These are phyloP conservation scores for Diplodia scrobiculata DNA, from an alignment of 2,329 filamentous ascomycete species.

Conservation along the genomic window DNA sequence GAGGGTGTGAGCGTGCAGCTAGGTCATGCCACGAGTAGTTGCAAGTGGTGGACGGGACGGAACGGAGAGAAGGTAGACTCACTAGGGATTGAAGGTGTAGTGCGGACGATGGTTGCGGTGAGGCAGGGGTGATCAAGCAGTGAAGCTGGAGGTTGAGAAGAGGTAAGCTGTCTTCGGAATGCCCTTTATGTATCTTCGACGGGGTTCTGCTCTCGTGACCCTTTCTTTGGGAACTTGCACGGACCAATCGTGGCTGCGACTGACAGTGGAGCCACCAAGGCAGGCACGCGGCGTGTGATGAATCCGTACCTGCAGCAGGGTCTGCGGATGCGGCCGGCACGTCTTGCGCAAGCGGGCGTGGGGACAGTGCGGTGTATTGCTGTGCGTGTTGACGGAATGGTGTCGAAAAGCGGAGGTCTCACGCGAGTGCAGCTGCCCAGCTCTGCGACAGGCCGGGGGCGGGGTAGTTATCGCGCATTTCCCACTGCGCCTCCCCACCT, in stretches of 20 bases:
- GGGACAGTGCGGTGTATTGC: constrained; percentile 10
- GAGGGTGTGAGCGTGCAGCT: constrained; percentile 22
- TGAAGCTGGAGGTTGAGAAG: constrained; percentile 2
- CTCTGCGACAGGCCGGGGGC: constrained; percentile 2
- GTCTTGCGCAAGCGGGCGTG: background rate
- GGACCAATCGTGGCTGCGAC: constrained; percentile 26
- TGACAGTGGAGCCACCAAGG: constrained; percentile 25
- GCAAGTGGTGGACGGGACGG: constrained; percentile 16
- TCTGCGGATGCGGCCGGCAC: background rate
- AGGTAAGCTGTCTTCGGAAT: constrained; percentile 26
- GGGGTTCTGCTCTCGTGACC: constrained; percentile 31
- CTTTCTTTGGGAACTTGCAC: constrained; percentile 17
- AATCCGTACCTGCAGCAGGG: constrained; percentile 26
- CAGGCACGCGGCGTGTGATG: constrained; percentile 25
- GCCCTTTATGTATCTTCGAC: constrained; percentile 29
- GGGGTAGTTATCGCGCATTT: constrained; percentile 15
- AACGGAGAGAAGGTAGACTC: background rate
- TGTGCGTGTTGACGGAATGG: constrained; percentile 5
- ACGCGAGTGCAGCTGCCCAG: constrained; percentile 14
- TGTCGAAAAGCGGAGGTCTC: constrained; percentile 18
- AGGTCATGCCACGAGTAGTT: constrained; percentile 23
- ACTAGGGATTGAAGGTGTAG: background rate
- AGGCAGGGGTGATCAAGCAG: constrained; percentile 14
- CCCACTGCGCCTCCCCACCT: constrained; percentile 2
- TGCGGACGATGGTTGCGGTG: background rate